Conservation (phyloP, 2,329 filamentous ascomycete species). For the Fusarium circinatum region DNA sequence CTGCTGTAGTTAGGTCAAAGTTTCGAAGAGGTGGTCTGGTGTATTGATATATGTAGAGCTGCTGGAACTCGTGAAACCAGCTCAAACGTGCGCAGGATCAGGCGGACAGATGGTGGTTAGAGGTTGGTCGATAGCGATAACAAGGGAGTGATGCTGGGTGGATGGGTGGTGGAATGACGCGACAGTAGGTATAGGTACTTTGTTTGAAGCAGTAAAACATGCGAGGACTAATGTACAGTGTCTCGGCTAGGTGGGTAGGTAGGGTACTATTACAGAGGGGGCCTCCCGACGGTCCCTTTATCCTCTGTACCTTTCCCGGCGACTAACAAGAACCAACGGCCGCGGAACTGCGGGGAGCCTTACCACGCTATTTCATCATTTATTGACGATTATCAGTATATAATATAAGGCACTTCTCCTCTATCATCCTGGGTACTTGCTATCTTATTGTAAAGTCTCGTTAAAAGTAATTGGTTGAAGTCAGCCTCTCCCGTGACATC, state of each 20-base stretch:
- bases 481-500: constrained; percentile 25
- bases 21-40: not conserved
- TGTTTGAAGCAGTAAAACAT: not conserved
- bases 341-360: constrained; percentile 9
- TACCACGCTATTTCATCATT: not conserved
- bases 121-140: constrained; percentile 19
- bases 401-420: not conserved
- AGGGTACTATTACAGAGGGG: not conserved
- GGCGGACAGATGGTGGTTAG: constrained; percentile 4
- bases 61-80: constrained; percentile 45
- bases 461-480: not conserved
- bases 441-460: not conserved
- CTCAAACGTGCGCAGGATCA: constrained; percentile 54
- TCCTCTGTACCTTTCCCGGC: not conserved
- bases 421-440: not conserved
- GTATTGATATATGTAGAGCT: constrained; percentile 8
- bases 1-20: not conserved
- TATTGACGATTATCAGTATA: not conserved
- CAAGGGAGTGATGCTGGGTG: constrained; percentile 12
- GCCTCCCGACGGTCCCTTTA: not conserved
- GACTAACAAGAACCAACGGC: not conserved
- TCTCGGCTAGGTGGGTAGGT: not conserved
- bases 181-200: constrained; percentile 15
- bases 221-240: constrained; percentile 1
- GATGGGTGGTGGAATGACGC: constrained; percentile 11